phyloP scores from a whole-genome alignment of 2,329 filamentous ascomycete genomes.

The Ophiostoma piceae region DNA sequence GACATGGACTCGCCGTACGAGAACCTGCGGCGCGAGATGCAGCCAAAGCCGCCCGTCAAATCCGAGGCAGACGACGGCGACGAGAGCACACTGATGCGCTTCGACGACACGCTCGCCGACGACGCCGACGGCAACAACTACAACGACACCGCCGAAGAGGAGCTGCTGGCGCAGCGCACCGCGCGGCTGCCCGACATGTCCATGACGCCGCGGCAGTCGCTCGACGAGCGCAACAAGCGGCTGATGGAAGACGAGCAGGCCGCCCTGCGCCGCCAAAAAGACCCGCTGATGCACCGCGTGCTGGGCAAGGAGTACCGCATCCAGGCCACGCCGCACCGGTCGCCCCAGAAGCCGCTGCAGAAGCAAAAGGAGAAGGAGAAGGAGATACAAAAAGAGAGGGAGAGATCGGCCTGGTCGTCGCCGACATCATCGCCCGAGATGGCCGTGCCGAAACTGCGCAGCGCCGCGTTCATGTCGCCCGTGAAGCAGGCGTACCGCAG shows the following conservation, averaged over 20 bases:
- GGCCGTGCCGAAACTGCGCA: slow-evolving; percentile 73
- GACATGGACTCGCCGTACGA: slow-evolving; percentile 74
- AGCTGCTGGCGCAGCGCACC: slow-evolving; percentile 48
- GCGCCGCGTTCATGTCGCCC: slow-evolving; percentile 79
- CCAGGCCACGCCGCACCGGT: slow-evolving; percentile 79
- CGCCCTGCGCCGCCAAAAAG: slow-evolving; percentile 44
- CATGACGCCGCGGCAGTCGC: slow-evolving; percentile 55
- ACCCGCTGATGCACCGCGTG: slow-evolving; percentile 83
- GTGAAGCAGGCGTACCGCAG: slow-evolving; percentile 42
- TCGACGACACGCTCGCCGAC: slow-evolving; percentile 37
- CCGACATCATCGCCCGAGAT: slow-evolving; percentile 71
- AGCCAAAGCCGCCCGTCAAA: neutral
- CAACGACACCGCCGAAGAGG: slow-evolving; percentile 38
- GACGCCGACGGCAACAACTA: slow-evolving; percentile 27
- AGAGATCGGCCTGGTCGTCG: slow-evolving; percentile 34
- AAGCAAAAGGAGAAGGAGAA: slow-evolving; percentile 21
- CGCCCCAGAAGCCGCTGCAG: slow-evolving; percentile 21
- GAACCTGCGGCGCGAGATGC: slow-evolving; percentile 60
- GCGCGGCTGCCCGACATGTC: slow-evolving; percentile 57
- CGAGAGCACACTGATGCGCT: slow-evolving; percentile 31
- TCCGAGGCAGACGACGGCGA: slow-evolving; percentile 29
- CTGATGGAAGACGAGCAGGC: slow-evolving; percentile 28
- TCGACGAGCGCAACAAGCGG: slow-evolving; percentile 46
- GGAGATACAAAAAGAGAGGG: slow-evolving; percentile 37
- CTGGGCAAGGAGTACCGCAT: slow-evolving; percentile 93